Evolutionary conservation across 176 grass and related monocot genomes (phyloP), one percentile per base, ranked within the genome.

Genomic region (Cenchrus americanus): DNA sequence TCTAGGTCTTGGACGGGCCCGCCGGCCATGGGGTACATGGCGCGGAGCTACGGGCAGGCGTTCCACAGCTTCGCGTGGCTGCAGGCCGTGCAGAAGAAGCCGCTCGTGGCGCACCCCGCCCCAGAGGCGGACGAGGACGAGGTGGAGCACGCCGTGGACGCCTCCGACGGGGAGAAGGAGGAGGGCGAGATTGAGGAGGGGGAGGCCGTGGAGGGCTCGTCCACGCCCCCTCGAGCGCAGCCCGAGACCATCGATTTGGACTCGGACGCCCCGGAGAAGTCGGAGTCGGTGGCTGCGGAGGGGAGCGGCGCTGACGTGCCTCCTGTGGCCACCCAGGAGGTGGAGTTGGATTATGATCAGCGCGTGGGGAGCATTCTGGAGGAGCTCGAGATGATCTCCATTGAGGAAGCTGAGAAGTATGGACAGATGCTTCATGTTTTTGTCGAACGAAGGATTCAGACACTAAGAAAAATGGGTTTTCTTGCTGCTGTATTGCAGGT

Each of bases 21-120:
- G 50, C 22, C 52, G 17, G 51, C 73, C 66, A 42, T 70, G 93
- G 93, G 93, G 17, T 99, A 96, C 69, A 96, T 99, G 86, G 81
- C 93, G 8, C 85, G 88, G 77, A 94, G 86, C 84, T 99, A 91
- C 50, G 91, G 80, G n/a, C 86, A 89, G 2, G 77, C 84, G 44
- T 89, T 99, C 65, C 91, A 94, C 68, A 96, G 81, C 81, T 92
- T 99, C 51, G 96, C 96, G 12, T 99, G 96, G 96, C 83, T 90
- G 55, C 96, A 94, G 86, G 93, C 96, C 30, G 93, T 99, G 69
- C 93, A 92, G 86, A 99, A 99, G 52, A 99, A 96, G 74, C 96
- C 91, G 21, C 78, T 99, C 3, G 91, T 90, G 8, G 61, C 88
- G 3, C 77, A 64, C 10, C 30, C 83, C 8, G 58, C 75, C 19